Conservation (phyloP, 2,329 filamentous ascomycete genomes). For the Microsporum audouinii region DNA sequence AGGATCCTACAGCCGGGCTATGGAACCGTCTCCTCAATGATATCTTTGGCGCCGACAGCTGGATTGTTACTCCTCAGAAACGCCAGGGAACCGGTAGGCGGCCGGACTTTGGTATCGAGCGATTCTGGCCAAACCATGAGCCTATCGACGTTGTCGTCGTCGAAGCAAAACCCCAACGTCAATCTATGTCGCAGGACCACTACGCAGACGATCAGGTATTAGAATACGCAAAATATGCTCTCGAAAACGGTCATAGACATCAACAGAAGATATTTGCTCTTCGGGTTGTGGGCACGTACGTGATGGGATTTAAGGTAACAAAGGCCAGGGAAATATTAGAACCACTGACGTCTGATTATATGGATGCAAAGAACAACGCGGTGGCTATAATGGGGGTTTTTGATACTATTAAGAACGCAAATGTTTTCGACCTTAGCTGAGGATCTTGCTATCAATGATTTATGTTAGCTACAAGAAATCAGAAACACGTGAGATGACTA, state of each 20-base stretch:
- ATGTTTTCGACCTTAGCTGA: neutral
- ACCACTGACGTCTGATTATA: neutral
- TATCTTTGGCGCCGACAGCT: neutral
- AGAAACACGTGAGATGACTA: neutral
- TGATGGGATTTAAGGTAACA: neutral
- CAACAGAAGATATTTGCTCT: neutral
- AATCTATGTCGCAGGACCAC: neutral
- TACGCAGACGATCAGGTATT: neutral
- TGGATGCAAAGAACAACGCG: neutral
- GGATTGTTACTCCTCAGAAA: neutral
- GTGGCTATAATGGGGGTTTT: neutral
- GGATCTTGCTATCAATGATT: neutral
- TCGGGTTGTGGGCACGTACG: neutral
- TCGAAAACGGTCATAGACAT: neutral
- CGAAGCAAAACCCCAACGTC: neutral
- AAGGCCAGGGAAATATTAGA: neutral
- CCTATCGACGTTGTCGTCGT: neutral
- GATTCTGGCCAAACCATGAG: neutral
- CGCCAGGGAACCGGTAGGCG: neutral
- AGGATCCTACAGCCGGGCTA: neutral
- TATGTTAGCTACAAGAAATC: neutral
- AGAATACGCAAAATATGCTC: neutral
- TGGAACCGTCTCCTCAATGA: neutral
- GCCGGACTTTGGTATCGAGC: neutral
- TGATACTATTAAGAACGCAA: neutral